Percentiles rank a stretch among this genome's conserved stretches.
Evolutionary conservation across 2,329 filamentous ascomycete genomes (phyloP).

Genomic region (Penicillium freii): DNA sequence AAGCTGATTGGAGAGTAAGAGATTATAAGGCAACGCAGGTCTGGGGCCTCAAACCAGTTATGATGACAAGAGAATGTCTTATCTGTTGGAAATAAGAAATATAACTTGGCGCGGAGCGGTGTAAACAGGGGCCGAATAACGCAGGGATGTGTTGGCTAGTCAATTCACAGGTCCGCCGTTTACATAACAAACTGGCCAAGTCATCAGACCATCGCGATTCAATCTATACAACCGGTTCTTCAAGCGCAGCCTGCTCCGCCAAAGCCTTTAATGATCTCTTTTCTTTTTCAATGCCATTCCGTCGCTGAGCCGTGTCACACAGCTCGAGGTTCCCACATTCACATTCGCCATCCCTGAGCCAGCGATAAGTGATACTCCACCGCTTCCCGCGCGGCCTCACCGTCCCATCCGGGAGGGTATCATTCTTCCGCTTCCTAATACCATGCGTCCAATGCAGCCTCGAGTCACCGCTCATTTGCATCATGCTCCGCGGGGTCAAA

Average conservation of each 20-base stretch:
- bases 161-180: background rate
- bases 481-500: slow-evolving; percentile 50
- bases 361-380: slow-evolving; percentile 58
- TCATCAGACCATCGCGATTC: background rate
- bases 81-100: too few species aligned
- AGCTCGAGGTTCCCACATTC: slow-evolving; percentile 52
- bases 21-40: background rate
- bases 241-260: slow-evolving; percentile 9
- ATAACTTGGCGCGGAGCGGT: too few species aligned
- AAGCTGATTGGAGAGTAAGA: background rate
- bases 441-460: slow-evolving; percentile 57
- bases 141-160: too few species aligned
- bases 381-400: slow-evolving; percentile 46
- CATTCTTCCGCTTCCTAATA: slow-evolving; percentile 55
- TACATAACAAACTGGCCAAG: background rate
- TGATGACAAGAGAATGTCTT: background rate
- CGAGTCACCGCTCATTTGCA: slow-evolving; percentile 52
- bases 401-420: slow-evolving; percentile 48
- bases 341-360: slow-evolving; percentile 50
- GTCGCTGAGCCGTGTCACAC: slow-evolving; percentile 53
- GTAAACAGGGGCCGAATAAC: too few species aligned
- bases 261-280: slow-evolving; percentile 37
- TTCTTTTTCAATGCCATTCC: slow-evolving; percentile 50
- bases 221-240: background rate
- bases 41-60: background rate